A percentile compares a stretch with the other conserved stretches of the same genome.
Conservation (phyloP, 192 early-diverging fungal genomes). For the Chytriomyces sp. region DNA sequence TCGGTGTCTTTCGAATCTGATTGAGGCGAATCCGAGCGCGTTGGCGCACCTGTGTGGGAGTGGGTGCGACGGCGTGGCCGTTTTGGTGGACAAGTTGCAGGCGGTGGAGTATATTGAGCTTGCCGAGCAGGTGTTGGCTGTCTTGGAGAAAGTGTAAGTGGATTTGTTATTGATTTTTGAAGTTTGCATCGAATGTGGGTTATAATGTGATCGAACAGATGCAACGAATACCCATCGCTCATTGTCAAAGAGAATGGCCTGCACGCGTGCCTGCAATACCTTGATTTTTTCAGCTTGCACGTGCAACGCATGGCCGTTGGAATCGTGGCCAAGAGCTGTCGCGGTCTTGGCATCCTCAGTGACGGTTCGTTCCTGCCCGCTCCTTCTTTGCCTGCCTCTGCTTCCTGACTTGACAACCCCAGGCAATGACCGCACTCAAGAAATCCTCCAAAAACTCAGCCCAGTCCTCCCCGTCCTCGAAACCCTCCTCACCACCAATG, state of each 20-base stretch:
- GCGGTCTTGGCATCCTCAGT: constrained; percentile 27
- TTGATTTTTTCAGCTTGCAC: constrained; percentile 88
- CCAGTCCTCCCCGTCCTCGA: constrained; percentile 74
- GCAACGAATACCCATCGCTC: constrained; percentile 63
- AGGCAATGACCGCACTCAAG: constrained; percentile 30
- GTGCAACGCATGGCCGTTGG: constrained; percentile 80
- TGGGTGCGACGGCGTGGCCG: constrained; percentile 70
- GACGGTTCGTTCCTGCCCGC: not conserved
- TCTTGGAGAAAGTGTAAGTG: constrained; percentile 75
- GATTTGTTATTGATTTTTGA: not conserved
- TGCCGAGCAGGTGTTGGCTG: constrained; percentile 81
- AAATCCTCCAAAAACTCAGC: constrained; percentile 59
- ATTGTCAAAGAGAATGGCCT: constrained; percentile 76
- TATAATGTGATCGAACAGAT: constrained; percentile 1
- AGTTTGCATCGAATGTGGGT: not conserved
- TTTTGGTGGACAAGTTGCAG: constrained; percentile 74
- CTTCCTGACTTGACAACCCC: not conserved
- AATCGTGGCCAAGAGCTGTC: constrained; percentile 57
- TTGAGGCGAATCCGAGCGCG: constrained; percentile 81
- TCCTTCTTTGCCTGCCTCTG: not conserved
- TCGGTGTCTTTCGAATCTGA: constrained; percentile 85
- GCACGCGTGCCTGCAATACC: constrained; percentile 73
- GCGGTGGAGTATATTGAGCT: constrained; percentile 92
- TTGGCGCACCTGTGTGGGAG: constrained; percentile 51
- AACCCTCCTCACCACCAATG: constrained; percentile 60